Conservation (phyloP, 2,329 filamentous ascomycete genomes). For the Clarireedia paspali region DNA sequence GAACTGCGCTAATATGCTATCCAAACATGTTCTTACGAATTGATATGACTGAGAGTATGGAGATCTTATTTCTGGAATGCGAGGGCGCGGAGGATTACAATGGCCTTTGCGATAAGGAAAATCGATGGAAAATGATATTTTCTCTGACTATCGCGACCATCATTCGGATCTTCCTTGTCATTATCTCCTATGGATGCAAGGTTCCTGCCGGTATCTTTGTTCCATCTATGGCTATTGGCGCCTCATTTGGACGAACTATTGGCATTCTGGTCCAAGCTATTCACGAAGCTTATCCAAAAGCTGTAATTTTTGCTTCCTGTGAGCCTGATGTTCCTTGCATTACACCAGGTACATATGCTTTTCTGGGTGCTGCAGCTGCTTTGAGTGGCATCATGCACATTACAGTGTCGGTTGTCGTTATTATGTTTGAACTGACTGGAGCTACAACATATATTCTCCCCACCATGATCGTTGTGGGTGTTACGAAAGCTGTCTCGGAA, state of each 20-base stretch:
- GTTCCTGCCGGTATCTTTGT: conserved; percentile 97
- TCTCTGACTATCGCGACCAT: conserved; percentile 74
- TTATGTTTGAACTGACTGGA: conserved; percentile 99
- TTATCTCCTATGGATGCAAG: conserved; percentile 96
- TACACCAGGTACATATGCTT: conserved; percentile 94
- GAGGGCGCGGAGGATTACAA: conserved; percentile 84
- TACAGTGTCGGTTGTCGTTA: conserved; percentile 92
- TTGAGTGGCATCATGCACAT: conserved; percentile 98
- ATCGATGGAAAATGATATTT: conserved; percentile 69
- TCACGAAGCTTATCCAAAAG: conserved; percentile 74
- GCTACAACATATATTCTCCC: conserved; percentile 94
- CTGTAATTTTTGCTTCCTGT: conserved; percentile 81
- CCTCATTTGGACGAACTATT: conserved; percentile 87
- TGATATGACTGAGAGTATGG: conserved; percentile 99
- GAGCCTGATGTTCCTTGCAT: conserved; percentile 91
- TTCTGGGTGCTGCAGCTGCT: conserved; percentile 84
- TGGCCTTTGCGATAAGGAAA: conserved; percentile 73
- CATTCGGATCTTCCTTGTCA: conserved; percentile 75
- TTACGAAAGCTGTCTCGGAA: conserved; percentile 89
- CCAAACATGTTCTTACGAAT: conserved; percentile 92
- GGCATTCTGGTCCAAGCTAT: conserved; percentile 89
- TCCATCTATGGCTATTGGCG: conserved; percentile 94
- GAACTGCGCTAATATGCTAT: conserved; percentile 89
- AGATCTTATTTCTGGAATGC: conserved; percentile 91
- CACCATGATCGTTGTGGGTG: conserved; percentile 97